Conservation (phyloP, 768 basidiomycete species). For the Boletus rubescentipes region DNA sequence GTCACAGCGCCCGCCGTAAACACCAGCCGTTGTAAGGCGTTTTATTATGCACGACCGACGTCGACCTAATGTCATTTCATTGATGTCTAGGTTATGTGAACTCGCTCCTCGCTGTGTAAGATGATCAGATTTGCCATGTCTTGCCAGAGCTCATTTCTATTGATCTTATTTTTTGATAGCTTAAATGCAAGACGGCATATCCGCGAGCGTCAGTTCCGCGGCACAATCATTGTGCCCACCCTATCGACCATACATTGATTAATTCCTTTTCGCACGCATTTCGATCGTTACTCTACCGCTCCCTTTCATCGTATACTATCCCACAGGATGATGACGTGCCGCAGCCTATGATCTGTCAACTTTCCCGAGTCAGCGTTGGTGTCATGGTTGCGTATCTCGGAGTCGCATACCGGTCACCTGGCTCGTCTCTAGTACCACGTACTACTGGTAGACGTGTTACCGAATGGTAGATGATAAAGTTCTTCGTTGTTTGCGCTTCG, state of each 20-base stretch:
- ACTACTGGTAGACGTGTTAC: no score
- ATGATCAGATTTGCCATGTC: not conserved
- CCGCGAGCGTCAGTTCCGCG: constrained; percentile 3
- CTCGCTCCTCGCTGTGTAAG: constrained; percentile 14
- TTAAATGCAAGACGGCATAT: constrained; percentile 9
- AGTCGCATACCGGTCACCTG: no score
- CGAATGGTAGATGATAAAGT: no score
- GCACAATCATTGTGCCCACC: constrained; percentile 5
- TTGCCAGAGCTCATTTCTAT: not conserved
- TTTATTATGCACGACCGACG: not conserved
- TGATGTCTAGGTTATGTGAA: constrained; percentile 11
- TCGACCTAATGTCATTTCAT: not conserved
- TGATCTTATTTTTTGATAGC: not conserved
- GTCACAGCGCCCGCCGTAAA: constrained; percentile 4
- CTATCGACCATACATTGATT: constrained; percentile 1
- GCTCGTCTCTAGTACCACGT: no score
- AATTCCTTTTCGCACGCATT: not conserved
- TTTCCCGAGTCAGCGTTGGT: no score
- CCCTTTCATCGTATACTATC: not conserved
- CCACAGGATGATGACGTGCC: no score
- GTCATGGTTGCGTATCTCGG: no score
- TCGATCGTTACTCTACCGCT: not conserved
- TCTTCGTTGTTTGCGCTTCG: no score
- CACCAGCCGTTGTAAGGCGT: constrained; percentile 9
- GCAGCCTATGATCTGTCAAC: no score